Evolutionary conservation across 2,329 filamentous ascomycete species (phyloP).

Genomic region (Hymenoscyphus scutula): DNA sequence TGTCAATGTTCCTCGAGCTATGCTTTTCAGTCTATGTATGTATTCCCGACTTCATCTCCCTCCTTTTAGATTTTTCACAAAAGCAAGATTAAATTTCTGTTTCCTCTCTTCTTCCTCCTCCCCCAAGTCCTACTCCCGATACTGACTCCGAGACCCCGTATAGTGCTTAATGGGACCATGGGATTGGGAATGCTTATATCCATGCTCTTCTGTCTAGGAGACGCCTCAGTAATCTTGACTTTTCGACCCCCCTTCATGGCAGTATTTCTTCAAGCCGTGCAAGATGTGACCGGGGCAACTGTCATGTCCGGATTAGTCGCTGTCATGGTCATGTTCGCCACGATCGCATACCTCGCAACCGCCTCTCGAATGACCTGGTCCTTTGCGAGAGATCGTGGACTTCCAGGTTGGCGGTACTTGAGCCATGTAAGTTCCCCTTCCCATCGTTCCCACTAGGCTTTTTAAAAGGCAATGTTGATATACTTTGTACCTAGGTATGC

Average conservation of each 20-base stretch:
- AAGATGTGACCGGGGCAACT: slow-evolving; percentile 40
- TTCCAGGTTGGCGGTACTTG: slow-evolving; percentile 39
- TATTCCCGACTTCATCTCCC: too few relatives aligned
- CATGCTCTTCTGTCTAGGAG: slow-evolving; percentile 36
- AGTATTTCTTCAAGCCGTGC: slow-evolving; percentile 46
- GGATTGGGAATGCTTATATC: slow-evolving; percentile 41
- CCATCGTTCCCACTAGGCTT: not conserved
- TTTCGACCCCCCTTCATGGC: slow-evolving; percentile 46
- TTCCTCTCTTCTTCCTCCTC: too few relatives aligned
- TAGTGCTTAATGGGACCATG: slow-evolving; percentile 45
- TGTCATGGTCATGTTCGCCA: slow-evolving; percentile 41
- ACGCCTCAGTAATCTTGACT: slow-evolving; percentile 37
- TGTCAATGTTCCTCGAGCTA: slow-evolving; percentile 44
- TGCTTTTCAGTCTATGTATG: slow-evolving; percentile 47
- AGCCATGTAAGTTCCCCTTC: slow-evolving; percentile 28
- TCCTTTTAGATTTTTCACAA: too few relatives aligned
- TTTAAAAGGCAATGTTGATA: not conserved
- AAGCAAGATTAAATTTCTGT: too few relatives aligned
- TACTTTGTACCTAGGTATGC: slow-evolving; percentile 7
- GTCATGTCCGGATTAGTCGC: slow-evolving; percentile 27
- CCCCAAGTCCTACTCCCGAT: too few relatives aligned
- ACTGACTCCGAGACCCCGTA: too few relatives aligned
- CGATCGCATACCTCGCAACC: slow-evolving; percentile 39
- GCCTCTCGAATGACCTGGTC: slow-evolving; percentile 41
- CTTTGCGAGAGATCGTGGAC: slow-evolving; percentile 44